These are phyloP conservation scores for Perkinsus olseni DNA, from an alignment of 169 alveolate genomes.

Conservation along the genomic window DNA sequence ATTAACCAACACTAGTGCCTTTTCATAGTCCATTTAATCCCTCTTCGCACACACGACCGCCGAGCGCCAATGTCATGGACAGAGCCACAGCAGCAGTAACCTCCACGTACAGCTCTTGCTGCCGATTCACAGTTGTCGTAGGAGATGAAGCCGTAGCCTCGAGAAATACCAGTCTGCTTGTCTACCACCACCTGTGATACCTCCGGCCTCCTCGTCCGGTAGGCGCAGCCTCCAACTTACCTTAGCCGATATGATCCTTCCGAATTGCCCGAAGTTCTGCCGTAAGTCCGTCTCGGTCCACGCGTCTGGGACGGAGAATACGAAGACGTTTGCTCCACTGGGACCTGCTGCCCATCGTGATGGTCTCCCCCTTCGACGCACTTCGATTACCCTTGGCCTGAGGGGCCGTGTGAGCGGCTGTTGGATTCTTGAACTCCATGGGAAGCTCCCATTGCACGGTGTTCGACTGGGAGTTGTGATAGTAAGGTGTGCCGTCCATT, in stretches of 20 bases:
- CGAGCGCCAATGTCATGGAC: not conserved
- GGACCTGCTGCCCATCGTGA: not conserved
- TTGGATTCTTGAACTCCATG: not conserved
- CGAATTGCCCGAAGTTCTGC: not conserved
- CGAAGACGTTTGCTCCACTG: not conserved
- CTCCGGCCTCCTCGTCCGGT: not conserved
- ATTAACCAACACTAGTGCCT: not conserved
- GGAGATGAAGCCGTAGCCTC: not conserved
- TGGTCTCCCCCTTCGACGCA: not conserved
- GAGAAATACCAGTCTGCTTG: not conserved
- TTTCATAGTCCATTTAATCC: not conserved
- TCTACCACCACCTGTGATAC: not conserved
- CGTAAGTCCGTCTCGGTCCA: not conserved
- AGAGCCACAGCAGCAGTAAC: not conserved
- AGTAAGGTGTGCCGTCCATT: not conserved
- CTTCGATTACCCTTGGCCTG: not conserved
- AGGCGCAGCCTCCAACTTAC: not conserved
- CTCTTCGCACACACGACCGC: too few species aligned
- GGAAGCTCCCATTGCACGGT: not conserved
- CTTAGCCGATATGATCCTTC: not conserved
- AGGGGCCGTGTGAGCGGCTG: not conserved
- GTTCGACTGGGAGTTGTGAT: not conserved
- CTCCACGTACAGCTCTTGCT: not conserved
- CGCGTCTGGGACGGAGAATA: not conserved
- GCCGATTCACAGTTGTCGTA: not conserved